Evolutionary conservation across 192 early-diverging fungal genomes (phyloP), one percentile per base, ranked within the genome.

Genomic region (Haplosporangium gracile): DNA sequence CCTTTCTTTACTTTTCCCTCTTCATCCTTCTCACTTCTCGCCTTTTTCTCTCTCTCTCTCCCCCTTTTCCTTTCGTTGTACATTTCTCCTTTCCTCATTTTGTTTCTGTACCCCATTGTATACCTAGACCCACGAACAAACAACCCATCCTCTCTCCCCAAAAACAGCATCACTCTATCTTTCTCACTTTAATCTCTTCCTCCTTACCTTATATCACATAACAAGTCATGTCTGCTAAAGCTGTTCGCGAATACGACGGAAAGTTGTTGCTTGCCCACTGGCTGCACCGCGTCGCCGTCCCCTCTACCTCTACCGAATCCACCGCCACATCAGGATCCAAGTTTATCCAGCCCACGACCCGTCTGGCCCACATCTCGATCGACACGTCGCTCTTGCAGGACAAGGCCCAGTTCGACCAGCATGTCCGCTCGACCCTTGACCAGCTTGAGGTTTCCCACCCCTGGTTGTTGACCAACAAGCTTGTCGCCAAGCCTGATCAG

Each of bases 401-500:
- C 53, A 88, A 74, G 79, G 89, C 85, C 4, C 80, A 75, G 18
- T 95, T 98, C 74, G 91, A 93, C 51, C 83, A 90, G 39, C 90
- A 92, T 34, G 91, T 96, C 43, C 90, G 91, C 60, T 90, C 91
- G 68, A 89, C 87, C 38, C 73, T 93, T 40, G 90, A 91, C 75
- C 88, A 90, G 53, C 91, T 95, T 34, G 97, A 97, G 90, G 88
- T 88, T 57, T 90, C 89, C 36, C 92, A 98, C 91, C 96, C 97
- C 40, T 99, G 97, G 97, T 88, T 98, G 71, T 72, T 92, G 81
- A 92, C 93, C 60, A 89, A 90, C 43, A 97, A 97, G 88, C 93
- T 98, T 72, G 98, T 99, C 68, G 97, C 95, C 88, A 99, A 99
- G 91, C 98, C 98, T 38, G 98, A 99, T 88, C 97, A 98, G 90